phyloP scores from a whole-genome alignment of 306 rosid genomes.

The Betula pendula region DNA sequence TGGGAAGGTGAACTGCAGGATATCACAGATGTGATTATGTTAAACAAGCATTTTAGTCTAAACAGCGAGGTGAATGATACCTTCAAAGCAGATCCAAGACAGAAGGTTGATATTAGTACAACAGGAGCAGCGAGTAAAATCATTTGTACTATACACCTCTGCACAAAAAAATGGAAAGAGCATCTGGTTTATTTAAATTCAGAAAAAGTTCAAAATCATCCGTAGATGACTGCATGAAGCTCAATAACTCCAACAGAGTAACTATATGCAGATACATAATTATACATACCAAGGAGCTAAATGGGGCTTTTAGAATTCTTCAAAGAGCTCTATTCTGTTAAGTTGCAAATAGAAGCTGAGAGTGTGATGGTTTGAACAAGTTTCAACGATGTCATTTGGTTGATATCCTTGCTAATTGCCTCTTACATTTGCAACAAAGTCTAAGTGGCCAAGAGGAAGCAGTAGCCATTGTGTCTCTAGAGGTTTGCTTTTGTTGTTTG shows the following conservation, averaged over 20 bases:
- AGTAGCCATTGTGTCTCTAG: background rate
- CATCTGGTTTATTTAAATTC: conserved; percentile 5
- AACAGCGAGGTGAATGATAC: conserved; percentile 41
- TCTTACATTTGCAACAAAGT: background rate
- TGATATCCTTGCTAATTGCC: background rate
- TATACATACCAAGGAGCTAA: background rate
- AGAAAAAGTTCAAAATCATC: conserved; percentile 4
- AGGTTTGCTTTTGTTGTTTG: background rate
- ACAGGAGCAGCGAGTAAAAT: conserved; percentile 86
- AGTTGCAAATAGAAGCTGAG: background rate
- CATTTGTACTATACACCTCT: conserved; percentile 95
- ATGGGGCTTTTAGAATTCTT: background rate
- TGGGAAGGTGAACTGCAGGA: conserved; percentile 80
- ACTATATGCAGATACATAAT: background rate
- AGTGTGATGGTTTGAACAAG: background rate
- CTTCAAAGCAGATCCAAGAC: conserved; percentile 89
- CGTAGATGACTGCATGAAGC: conserved; percentile 14
- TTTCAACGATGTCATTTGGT: background rate
- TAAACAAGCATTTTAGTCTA: conserved; percentile 2
- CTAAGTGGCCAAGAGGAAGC: too few relatives aligned
- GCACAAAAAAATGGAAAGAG: conserved; percentile 29
- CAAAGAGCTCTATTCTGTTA: background rate
- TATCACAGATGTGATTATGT: conserved; percentile 17
- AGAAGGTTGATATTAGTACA: conserved; percentile 71
- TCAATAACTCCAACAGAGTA: conserved; percentile 3